Conservation (phyloP, 1,284 basidiomycete genomes). For the Volvariella volvacea region DNA sequence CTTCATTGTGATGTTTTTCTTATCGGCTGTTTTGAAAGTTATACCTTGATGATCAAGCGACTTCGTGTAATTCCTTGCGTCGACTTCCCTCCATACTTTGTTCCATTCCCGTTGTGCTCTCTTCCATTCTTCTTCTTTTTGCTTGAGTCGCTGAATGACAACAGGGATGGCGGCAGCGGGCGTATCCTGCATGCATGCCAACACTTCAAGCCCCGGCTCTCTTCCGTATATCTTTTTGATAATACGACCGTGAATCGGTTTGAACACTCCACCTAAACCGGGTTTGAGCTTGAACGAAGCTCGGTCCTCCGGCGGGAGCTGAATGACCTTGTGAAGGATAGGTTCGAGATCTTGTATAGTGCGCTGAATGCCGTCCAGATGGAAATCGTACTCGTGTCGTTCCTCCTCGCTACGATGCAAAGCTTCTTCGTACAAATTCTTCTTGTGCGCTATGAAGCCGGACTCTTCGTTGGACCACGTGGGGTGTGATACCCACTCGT, state of each 20-base stretch:
- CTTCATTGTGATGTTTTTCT: constrained; percentile 84
- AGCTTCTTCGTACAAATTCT: constrained; percentile 95
- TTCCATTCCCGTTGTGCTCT: constrained; percentile 99
- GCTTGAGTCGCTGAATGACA: constrained; percentile 87
- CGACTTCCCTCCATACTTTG: constrained; percentile 97
- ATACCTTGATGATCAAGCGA: constrained; percentile 92
- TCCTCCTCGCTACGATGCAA: constrained; percentile 98
- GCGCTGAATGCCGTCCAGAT: constrained; percentile 94
- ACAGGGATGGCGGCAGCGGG: constrained; percentile 91
- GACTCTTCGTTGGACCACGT: constrained; percentile 93
- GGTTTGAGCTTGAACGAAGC: constrained; percentile 85
- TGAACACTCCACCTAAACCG: constrained; percentile 84
- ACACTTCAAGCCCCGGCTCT: constrained; percentile 83
- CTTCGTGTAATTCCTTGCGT: constrained; percentile 90
- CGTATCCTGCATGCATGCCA: constrained; percentile 90
- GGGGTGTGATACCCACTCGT: constrained; percentile 95
- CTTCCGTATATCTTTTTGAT: constrained; percentile 97
- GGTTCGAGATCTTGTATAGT: constrained; percentile 93
- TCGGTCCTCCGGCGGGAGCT: constrained; percentile 79
- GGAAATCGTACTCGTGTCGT: constrained; percentile 98
- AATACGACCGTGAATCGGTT: constrained; percentile 90
- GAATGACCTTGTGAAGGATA: constrained; percentile 82
- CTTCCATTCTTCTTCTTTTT: constrained; percentile 99
- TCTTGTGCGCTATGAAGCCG: constrained; percentile 87
- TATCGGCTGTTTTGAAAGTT: constrained; percentile 87